Evolutionary conservation across 2,329 filamentous ascomycete species (phyloP).

Genomic region (Fusarium luffae): DNA sequence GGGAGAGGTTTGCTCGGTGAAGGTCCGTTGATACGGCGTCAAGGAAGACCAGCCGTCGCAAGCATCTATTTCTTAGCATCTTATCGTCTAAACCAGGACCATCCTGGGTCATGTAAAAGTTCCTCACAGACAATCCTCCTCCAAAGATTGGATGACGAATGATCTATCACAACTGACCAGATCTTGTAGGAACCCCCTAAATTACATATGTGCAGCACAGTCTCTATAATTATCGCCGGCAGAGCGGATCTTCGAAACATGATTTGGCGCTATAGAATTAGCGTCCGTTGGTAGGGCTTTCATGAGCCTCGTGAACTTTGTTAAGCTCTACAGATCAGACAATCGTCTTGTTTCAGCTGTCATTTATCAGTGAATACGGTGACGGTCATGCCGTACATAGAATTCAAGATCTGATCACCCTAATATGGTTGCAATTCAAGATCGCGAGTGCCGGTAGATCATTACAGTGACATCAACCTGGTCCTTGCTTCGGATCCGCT

Average conservation of each 20-base stretch:
- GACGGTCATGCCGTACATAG: background rate
- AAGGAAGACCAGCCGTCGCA: too few relatives aligned
- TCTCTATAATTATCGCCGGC: background rate
- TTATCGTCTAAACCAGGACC: background rate
- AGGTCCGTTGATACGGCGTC: background rate
- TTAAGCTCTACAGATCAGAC: background rate
- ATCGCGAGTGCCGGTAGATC: background rate
- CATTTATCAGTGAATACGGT: background rate
- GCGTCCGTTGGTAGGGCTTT: background rate
- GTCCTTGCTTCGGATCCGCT: slow-evolving; percentile 9
- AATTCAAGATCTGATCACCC: background rate
- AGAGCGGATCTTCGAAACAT: background rate
- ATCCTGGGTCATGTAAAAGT: background rate
- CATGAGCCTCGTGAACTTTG: background rate
- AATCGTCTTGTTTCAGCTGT: background rate
- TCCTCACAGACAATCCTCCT: background rate
- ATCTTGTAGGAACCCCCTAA: background rate
- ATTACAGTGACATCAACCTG: background rate
- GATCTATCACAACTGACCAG: background rate
- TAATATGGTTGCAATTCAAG: background rate
- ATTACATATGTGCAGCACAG: background rate
- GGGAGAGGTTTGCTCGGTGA: background rate
- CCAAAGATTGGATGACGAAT: background rate
- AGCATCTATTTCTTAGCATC: background rate
- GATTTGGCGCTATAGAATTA: background rate